These are phyloP conservation scores for Petasospora fabianii DNA, from an alignment of 1,139 yeast genomes.

Conservation along the genomic window DNA sequence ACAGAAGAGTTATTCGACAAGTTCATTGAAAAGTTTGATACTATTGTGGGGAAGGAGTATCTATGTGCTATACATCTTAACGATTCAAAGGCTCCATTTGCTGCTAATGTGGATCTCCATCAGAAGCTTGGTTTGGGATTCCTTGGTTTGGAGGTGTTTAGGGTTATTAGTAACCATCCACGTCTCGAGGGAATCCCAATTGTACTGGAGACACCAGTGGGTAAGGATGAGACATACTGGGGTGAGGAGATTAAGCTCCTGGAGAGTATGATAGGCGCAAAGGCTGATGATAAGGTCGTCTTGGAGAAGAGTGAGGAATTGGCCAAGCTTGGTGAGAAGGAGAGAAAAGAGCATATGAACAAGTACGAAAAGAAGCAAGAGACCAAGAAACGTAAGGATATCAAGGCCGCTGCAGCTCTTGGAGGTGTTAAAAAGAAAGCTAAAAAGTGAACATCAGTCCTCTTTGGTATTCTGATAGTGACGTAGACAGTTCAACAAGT, in stretches of 20 bases:
- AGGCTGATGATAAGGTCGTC: constrained; percentile 53
- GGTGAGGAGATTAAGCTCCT: constrained; percentile 78
- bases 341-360: constrained; percentile 43
- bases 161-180: constrained; percentile 64
- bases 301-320: constrained; percentile 46
- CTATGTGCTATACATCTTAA: constrained; percentile 81
- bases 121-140: constrained; percentile 89
- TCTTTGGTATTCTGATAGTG: no score
- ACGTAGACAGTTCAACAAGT: no score
- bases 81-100: constrained; percentile 92
- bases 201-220: constrained; percentile 86
- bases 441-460: no score
- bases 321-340: constrained; percentile 52
- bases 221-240: constrained; percentile 51
- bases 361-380: constrained; percentile 34
- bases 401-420: constrained; percentile 13
- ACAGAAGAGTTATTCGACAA: constrained; percentile 49
- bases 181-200: constrained; percentile 68
- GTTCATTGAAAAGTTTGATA: constrained; percentile 76
- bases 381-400: constrained; percentile 23
- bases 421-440: constrained; percentile 13
- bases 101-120: constrained; percentile 87
- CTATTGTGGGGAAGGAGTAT: constrained; percentile 67
- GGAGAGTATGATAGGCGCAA: constrained; percentile 63
- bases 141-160: constrained; percentile 78